phyloP scores from a whole-genome alignment of 2,329 filamentous ascomycete genomes.

The Phialophora chinensis region DNA sequence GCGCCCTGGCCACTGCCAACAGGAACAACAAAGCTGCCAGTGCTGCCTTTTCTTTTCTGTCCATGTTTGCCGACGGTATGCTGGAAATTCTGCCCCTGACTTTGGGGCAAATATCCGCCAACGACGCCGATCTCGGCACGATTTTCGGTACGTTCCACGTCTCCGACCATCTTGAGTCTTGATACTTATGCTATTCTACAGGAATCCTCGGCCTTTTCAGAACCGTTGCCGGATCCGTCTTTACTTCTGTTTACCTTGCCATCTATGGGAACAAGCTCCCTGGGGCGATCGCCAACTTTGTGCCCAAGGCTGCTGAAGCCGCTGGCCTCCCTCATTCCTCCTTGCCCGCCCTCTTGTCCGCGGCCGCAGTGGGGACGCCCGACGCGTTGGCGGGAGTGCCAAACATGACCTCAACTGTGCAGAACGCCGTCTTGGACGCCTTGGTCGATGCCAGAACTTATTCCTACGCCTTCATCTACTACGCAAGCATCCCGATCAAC shows the following conservation, averaged over 20 bases:
- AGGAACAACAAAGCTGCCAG: background rate
- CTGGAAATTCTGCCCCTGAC: constrained; percentile 10
- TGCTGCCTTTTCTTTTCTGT: constrained; percentile 2
- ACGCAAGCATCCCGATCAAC: constrained; percentile 36
- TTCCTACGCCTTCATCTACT: constrained; percentile 40
- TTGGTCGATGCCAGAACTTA: constrained; percentile 33
- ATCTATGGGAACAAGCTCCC: constrained; percentile 39
- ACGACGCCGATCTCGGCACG: constrained; percentile 27
- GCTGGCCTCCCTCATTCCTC: constrained; percentile 37
- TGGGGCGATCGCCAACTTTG: constrained; percentile 27
- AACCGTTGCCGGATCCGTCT: constrained; percentile 10
- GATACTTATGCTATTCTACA: background rate
- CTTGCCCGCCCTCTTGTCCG: constrained; percentile 34
- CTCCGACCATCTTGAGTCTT: background rate
- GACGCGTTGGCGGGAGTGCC: constrained; percentile 35
- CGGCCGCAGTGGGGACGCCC: constrained; percentile 29
- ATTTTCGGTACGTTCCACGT: constrained; percentile 19
- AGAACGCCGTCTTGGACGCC: constrained; percentile 18
- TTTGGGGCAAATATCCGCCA: constrained; percentile 21
- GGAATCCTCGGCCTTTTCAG: constrained; percentile 21
- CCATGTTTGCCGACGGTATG: constrained; percentile 18
- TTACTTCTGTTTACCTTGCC: constrained; percentile 21
- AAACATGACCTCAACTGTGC: constrained; percentile 34
- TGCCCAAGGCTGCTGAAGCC: constrained; percentile 24
- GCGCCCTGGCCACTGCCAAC: background rate